Conservation (phyloP, 192 early-diverging fungal genomes). For the Chytriomyces sp. region DNA sequence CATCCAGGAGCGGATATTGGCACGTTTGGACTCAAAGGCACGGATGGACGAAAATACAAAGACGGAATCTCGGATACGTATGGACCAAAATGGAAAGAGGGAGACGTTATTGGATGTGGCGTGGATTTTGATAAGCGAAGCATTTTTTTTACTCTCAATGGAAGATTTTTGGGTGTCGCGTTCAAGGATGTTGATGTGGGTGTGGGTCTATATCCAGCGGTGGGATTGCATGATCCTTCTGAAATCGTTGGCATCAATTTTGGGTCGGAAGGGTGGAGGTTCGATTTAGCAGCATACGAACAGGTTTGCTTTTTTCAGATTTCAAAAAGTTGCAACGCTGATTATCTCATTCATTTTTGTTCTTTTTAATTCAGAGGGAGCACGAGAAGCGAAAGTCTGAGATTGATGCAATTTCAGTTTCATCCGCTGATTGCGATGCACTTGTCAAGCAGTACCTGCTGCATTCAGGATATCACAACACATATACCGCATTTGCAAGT, state of each 20-base stretch:
- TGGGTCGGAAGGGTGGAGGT: not conserved
- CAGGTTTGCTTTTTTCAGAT: not conserved
- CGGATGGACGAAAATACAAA: slow-evolving; percentile 11
- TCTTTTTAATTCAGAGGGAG: not conserved
- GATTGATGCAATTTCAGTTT: not conserved
- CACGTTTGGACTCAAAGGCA: slow-evolving; percentile 1
- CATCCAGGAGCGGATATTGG: not conserved
- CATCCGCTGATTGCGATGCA: not conserved
- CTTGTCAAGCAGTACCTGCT: slow-evolving; percentile 5
- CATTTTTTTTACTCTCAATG: slow-evolving; percentile 32
- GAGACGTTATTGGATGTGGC: slow-evolving; percentile 32
- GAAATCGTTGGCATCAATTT: slow-evolving; percentile 12
- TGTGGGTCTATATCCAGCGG: slow-evolving; percentile 9
- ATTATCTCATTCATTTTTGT: not conserved
- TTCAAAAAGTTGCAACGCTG: too few species aligned
- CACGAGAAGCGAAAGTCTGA: not conserved
- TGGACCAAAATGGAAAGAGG: slow-evolving; percentile 19
- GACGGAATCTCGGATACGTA: not conserved
- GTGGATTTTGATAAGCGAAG: slow-evolving; percentile 20
- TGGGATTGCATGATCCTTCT: slow-evolving; percentile 22
- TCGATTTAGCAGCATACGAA: not conserved
- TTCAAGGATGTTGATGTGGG: slow-evolving; percentile 17
- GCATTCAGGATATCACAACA: slow-evolving; percentile 8
- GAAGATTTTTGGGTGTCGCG: slow-evolving; percentile 21
- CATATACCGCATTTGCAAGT: not conserved